Percentiles rank a stretch among this genome's conserved stretches.
These are phyloP conservation scores for Pseudogymnoascus sp. DNA, from an alignment of 2,329 filamentous ascomycete genomes.

Conservation along the genomic window DNA sequence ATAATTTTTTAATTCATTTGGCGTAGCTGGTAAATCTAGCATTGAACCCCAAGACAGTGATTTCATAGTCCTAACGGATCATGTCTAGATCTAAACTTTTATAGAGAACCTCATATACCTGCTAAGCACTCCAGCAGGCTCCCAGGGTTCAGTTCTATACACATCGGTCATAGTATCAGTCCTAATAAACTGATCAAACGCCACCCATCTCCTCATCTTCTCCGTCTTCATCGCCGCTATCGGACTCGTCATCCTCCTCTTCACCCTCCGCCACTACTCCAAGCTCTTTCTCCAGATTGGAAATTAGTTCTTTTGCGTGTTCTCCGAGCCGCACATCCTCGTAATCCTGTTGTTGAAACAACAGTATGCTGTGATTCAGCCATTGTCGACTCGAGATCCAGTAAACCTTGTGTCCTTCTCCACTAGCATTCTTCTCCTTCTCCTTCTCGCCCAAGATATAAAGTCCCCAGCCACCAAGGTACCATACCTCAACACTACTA, in stretches of 20 bases:
- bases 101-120: neutral
- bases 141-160: neutral
- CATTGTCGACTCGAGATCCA: conserved; percentile 72
- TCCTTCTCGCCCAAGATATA: conserved; percentile 68
- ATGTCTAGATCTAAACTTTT: conserved; percentile 3
- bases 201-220: conserved; percentile 45
- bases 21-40: neutral
- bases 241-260: conserved; percentile 43
- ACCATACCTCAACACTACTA: conserved; percentile 91
- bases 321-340: conserved; percentile 72
- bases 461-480: conserved; percentile 89
- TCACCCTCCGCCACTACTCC: conserved; percentile 51
- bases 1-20: neutral
- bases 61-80: neutral
- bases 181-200: neutral
- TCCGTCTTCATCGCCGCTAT: conserved; percentile 35
- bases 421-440: conserved; percentile 37
- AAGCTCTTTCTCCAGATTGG: conserved; percentile 53
- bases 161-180: neutral
- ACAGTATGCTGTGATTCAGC: conserved; percentile 69
- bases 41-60: neutral
- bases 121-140: neutral
- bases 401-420: conserved; percentile 38
- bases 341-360: conserved; percentile 74
- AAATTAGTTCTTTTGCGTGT: conserved; percentile 64